These are phyloP conservation scores for Yamadazyma dendronema DNA, from an alignment of 1,139 yeast species.

Conservation along the genomic window DNA sequence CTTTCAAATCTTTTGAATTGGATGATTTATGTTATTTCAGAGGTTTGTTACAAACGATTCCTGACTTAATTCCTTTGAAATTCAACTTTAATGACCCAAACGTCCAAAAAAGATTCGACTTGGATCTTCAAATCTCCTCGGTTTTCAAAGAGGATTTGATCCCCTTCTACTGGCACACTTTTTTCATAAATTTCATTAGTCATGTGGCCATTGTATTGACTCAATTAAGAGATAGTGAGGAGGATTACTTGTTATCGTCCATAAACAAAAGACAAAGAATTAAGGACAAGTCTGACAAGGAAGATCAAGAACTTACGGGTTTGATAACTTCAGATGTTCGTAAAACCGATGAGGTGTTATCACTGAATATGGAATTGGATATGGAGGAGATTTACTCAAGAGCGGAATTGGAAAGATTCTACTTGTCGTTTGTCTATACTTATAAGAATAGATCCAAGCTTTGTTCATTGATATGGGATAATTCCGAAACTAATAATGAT, in stretches of 20 bases:
- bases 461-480: slow-evolving; percentile 69
- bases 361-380: slow-evolving; percentile 22
- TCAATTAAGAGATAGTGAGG: slow-evolving; percentile 81
- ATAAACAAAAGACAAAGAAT: slow-evolving; percentile 30
- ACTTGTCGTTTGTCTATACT: slow-evolving; percentile 70
- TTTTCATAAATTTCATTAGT: slow-evolving; percentile 61
- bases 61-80: slow-evolving; percentile 47
- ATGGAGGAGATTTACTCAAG: slow-evolving; percentile 62
- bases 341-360: not conserved
- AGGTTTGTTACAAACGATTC: slow-evolving; percentile 63
- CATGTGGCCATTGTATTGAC: slow-evolving; percentile 79
- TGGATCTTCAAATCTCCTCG: slow-evolving; percentile 20
- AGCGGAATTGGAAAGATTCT: slow-evolving; percentile 86
- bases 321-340: slow-evolving; percentile 1
- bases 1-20: slow-evolving; percentile 32
- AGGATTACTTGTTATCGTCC: slow-evolving; percentile 66
- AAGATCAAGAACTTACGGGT: slow-evolving; percentile 2
- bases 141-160: slow-evolving; percentile 30
- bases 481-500: slow-evolving; percentile 44
- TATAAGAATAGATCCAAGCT: slow-evolving; percentile 61
- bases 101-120: slow-evolving; percentile 7
- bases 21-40: slow-evolving; percentile 62
- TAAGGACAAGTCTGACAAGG: slow-evolving; percentile 10
- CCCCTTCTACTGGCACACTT: slow-evolving; percentile 47
- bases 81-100: slow-evolving; percentile 14